Evolutionary conservation across 768 basidiomycete genomes (phyloP), one percentile per base, ranked within the genome.

Genomic region (Lactarius sp.): DNA sequence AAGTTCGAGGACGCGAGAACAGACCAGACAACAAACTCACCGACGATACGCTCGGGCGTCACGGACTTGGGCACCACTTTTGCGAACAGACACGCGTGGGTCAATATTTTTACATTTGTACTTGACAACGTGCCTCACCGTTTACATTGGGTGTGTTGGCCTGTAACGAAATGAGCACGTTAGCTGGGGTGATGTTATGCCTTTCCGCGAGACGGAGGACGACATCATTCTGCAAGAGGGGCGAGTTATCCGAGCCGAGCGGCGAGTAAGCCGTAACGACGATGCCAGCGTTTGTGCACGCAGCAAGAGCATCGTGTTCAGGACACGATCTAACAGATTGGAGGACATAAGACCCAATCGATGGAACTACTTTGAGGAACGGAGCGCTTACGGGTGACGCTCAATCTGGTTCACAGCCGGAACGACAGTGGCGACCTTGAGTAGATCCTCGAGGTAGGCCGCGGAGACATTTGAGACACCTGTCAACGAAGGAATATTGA

Each of bases 341-440:
- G 41, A 50, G 37, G 52, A 58, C 61, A 36, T 61, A 27, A 46
- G 54, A 16, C 13, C 9, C 20, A 34, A 44, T 52, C 42, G 16
- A 42, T 5, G 18, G 37, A 34, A n/a, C 7, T 1, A 1, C 5
- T 12, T 27, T 18, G 20, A 37, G 37, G 41, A 31, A n/a, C 33
- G 22, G 59, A 51, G 77, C n/a, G n/a, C 81, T 61, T 72, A 87
- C 78, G 88, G 85, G 71, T 90, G 88, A 41, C 85, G 77, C 73
- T 88, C 88, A 61, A 93, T 81, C 76, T 94, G 92, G 76, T 92
- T 92, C 34, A 85, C 85, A 0, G 88, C 89, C 16, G 90, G 90
- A 41, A 86, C 75, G 47, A 87, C 77, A 42, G 71, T 74, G 58
- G 82, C 78, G 44, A 79, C 77, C 65, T 79, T 79, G 47, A 89